Percentiles rank a stretch among this genome's conserved stretches.
phyloP scores from a whole-genome alignment of 2,329 filamentous ascomycete genomes.

The Shiraia sp. region DNA sequence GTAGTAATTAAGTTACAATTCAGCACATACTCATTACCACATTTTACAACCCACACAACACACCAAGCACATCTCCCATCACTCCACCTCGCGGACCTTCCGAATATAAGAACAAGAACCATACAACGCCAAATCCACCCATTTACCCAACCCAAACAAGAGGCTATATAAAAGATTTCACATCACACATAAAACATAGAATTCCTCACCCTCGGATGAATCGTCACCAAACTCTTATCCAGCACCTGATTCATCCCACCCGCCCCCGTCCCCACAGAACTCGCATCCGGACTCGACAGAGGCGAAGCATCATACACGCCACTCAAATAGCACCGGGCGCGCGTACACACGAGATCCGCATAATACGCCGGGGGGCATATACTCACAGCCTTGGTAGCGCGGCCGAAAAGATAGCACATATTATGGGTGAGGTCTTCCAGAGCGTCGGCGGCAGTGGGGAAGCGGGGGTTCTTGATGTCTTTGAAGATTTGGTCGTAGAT shows the following conservation, averaged over 20 bases:
- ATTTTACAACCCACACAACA: no score
- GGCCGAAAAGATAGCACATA: neutral
- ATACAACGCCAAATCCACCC: no score
- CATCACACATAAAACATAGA: neutral
- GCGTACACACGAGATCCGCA: neutral
- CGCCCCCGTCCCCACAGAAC: neutral
- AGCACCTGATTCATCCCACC: neutral
- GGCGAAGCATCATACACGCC: neutral
- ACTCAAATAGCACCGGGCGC: neutral
- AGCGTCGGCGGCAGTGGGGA: neutral
- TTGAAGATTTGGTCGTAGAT: conserved; percentile 27
- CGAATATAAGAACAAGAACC: no score
- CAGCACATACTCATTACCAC: no score
- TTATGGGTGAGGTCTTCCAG: neutral
- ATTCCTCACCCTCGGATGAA: neutral
- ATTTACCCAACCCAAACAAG: no score
- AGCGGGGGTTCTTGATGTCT: neutral
- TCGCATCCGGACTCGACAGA: neutral
- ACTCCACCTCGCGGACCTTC: no score
- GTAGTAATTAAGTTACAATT: no score
- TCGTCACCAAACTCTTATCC: neutral
- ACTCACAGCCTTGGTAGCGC: neutral
- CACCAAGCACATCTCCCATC: no score
- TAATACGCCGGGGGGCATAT: neutral
- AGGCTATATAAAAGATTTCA: no score